phyloP scores from a whole-genome alignment of 805 yeast genomes.

The Candida schatavii region DNA sequence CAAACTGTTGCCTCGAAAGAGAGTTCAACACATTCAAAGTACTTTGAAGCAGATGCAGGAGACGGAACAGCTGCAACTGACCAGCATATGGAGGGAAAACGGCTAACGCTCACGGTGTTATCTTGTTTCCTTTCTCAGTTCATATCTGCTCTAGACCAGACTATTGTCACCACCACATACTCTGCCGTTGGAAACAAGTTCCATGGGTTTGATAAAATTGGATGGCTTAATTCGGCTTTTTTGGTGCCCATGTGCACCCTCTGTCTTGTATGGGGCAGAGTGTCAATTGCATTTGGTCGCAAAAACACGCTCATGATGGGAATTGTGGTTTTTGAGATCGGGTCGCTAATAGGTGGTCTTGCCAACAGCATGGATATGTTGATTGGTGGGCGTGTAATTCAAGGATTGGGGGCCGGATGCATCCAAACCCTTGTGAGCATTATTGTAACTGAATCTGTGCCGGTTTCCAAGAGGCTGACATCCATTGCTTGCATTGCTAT shows the following conservation, averaged over 20 bases:
- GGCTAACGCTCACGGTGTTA: conserved; percentile 9
- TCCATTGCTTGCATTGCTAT: conserved; percentile 28
- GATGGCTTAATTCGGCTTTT: conserved; percentile 22
- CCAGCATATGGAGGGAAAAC: conserved; percentile 17
- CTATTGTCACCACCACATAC: conserved; percentile 19
- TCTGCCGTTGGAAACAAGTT: conserved; percentile 17
- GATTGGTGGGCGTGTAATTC: conserved; percentile 23
- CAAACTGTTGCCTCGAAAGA: too few relatives aligned
- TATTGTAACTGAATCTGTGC: conserved; percentile 18
- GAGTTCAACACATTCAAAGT: too few relatives aligned
- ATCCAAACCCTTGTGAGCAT: conserved; percentile 18
- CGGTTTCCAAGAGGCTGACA: conserved; percentile 26
- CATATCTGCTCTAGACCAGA: conserved; percentile 21
- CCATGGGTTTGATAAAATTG: conserved; percentile 17
- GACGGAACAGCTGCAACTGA: conserved; percentile 21
- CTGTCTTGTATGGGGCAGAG: conserved; percentile 19
- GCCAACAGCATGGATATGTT: conserved; percentile 20
- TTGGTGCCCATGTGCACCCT: conserved; percentile 21
- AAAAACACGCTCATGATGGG: conserved; percentile 15
- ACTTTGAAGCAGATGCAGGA: conserved; percentile 19
- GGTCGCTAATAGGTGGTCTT: conserved; percentile 20
- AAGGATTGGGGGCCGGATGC: conserved; percentile 24
- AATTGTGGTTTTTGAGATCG: conserved; percentile 18
- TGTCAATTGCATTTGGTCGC: conserved; percentile 22
- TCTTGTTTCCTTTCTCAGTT: conserved; percentile 15